Evolutionary conservation across 768 basidiomycete genomes (phyloP).

Genomic region (Calocybe cyanea): DNA sequence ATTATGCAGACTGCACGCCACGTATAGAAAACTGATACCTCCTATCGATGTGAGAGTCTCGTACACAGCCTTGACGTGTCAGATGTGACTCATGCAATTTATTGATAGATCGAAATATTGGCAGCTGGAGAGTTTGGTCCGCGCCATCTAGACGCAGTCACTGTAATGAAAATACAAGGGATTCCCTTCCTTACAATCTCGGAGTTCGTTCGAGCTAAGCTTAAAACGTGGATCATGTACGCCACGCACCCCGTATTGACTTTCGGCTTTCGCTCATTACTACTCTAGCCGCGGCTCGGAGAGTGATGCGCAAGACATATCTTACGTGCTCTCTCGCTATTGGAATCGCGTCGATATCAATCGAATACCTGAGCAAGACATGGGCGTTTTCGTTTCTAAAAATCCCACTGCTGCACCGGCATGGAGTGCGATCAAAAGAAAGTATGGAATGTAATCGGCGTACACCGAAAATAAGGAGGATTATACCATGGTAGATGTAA

Average conservation of each 20-base stretch:
- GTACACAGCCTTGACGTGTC: not conserved
- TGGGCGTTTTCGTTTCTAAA: constrained; percentile 67
- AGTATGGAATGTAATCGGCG: constrained; percentile 54
- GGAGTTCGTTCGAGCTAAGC: constrained; percentile 82
- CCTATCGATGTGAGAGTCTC: constrained; percentile 60
- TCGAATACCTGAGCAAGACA: constrained; percentile 81
- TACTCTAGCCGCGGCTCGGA: constrained; percentile 59
- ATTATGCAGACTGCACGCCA: constrained; percentile 59
- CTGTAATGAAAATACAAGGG: constrained; percentile 63
- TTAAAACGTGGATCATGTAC: constrained; percentile 81
- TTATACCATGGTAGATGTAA: not conserved
- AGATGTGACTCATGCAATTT: constrained; percentile 6
- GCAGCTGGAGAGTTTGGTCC: constrained; percentile 82
- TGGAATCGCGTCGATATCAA: constrained; percentile 86
- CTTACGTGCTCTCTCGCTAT: constrained; percentile 64
- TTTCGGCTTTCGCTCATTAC: constrained; percentile 9
- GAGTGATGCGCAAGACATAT: constrained; percentile 74
- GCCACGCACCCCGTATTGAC: constrained; percentile 21
- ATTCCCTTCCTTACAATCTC: constrained; percentile 82
- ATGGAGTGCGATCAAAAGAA: constrained; percentile 72
- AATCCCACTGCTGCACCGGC: constrained; percentile 61
- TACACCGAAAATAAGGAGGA: not conserved
- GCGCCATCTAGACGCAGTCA: constrained; percentile 63
- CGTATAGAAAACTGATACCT: constrained; percentile 74
- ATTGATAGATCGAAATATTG: constrained; percentile 70